A percentile compares a stretch with the other conserved stretches of the same genome.
Evolutionary conservation across 2,329 filamentous ascomycete species (phyloP).

Genomic region (Cytospora chrysosperma): DNA sequence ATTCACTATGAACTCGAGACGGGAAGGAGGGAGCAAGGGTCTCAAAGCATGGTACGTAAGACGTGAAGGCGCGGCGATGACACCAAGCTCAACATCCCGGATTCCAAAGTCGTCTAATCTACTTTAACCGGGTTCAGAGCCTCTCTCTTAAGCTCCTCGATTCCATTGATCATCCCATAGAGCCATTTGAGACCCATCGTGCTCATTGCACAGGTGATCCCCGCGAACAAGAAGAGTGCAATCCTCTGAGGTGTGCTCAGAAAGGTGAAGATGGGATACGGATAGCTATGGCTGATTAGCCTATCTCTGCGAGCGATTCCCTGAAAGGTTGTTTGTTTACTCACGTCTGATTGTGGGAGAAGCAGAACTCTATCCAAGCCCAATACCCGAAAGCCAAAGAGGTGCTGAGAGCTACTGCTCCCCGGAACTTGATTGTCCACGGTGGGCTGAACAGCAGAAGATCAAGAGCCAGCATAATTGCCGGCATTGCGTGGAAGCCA

Average conservation of each 20-base stretch:
- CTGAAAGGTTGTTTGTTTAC: slow-evolving; percentile 27
- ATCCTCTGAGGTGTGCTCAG: slow-evolving; percentile 65
- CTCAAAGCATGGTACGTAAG: background rate
- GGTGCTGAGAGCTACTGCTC: slow-evolving; percentile 57
- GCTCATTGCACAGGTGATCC: slow-evolving; percentile 68
- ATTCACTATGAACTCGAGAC: background rate
- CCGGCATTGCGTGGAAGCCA: slow-evolving; percentile 63
- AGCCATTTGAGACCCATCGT: slow-evolving; percentile 68
- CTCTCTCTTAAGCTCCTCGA: slow-evolving; percentile 40
- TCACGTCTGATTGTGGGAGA: slow-evolving; percentile 63
- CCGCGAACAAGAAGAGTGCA: slow-evolving; percentile 67
- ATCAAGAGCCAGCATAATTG: slow-evolving; percentile 63
- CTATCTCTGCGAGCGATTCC: background rate
- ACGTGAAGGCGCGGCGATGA: background rate
- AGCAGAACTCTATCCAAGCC: slow-evolving; percentile 76
- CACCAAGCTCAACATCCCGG: background rate
- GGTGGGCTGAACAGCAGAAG: slow-evolving; percentile 69
- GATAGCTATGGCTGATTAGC: slow-evolving; percentile 57
- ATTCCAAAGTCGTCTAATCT: slow-evolving; percentile 21
- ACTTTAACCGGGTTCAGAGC: slow-evolving; percentile 35
- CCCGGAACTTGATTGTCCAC: slow-evolving; percentile 64
- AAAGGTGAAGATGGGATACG: slow-evolving; percentile 79
- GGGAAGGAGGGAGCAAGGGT: background rate
- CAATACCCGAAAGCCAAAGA: slow-evolving; percentile 67
- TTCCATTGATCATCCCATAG: slow-evolving; percentile 66